These are phyloP conservation scores for Gliomastix tumulicola DNA, from an alignment of 2,329 filamentous ascomycete genomes.

Conservation along the genomic window DNA sequence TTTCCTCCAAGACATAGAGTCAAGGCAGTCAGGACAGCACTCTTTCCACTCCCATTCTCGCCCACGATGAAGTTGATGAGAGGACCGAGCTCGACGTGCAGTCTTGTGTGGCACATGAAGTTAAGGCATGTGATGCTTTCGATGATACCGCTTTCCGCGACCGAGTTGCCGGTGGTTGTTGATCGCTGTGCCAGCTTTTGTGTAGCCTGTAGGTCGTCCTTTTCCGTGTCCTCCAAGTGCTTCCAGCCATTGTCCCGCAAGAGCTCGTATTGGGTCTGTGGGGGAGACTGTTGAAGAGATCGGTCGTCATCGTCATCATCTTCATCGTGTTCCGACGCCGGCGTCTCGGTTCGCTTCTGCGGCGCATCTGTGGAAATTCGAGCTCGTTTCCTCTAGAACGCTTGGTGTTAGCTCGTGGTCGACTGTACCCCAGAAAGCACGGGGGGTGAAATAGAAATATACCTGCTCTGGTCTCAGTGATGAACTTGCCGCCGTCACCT, in stretches of 20 bases:
- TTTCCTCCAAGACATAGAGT: conserved; percentile 94
- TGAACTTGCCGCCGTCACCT: conserved; percentile 32
- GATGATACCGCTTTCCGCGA: conserved; percentile 77
- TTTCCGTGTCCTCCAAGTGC: conserved; percentile 48
- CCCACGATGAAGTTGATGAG: conserved; percentile 98
- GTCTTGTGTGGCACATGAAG: conserved; percentile 90
- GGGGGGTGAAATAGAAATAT: too few species aligned
- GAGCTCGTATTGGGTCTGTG: conserved; percentile 54
- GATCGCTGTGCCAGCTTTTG: conserved; percentile 51
- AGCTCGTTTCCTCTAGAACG: conserved; percentile 26
- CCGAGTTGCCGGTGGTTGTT: conserved; percentile 55
- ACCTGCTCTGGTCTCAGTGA: conserved; percentile 26
- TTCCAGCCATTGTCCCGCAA: conserved; percentile 52
- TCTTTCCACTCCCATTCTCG: conserved; percentile 97
- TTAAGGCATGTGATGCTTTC: conserved; percentile 82
- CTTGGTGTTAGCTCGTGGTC: too few species aligned
- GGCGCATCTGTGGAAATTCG: conserved; percentile 19
- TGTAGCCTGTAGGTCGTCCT: conserved; percentile 57
- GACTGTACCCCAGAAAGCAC: too few species aligned
- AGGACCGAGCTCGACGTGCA: conserved; percentile 81
- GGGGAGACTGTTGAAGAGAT: conserved; percentile 23
- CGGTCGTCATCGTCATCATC: conserved; percentile 20
- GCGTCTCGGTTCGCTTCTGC: conserved; percentile 10
- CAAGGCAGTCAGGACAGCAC: conserved; percentile 86
- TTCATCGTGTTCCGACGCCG: conserved; percentile 18